Conservation (phyloP, 1,139 yeast species). For the Protomyces lactucae-debilis region DNA sequence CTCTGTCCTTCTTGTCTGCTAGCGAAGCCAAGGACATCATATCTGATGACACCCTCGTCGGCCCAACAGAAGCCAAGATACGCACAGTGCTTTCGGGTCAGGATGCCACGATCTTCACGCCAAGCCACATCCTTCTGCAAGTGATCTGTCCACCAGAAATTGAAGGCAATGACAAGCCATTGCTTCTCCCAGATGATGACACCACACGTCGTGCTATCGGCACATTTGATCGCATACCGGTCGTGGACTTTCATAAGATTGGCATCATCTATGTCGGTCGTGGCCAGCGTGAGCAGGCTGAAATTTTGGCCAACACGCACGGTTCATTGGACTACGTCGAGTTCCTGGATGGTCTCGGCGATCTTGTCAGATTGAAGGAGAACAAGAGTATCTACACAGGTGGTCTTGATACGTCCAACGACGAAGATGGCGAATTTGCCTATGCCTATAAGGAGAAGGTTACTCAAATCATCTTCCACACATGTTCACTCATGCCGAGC, state of each 20-base stretch:
- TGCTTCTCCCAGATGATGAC: conserved; percentile 48
- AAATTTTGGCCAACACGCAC: conserved; percentile 57
- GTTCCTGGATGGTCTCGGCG: conserved; percentile 58
- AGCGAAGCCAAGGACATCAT: conserved; percentile 13
- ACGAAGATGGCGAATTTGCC: conserved; percentile 71
- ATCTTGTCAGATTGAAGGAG: conserved; percentile 51
- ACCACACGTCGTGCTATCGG: conserved; percentile 55
- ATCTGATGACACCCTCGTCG: conserved; percentile 14
- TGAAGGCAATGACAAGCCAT: conserved; percentile 39
- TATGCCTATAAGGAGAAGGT: conserved; percentile 68
- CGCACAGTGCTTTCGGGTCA: conserved; percentile 17
- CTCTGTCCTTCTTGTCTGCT: conserved; percentile 9
- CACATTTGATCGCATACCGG: conserved; percentile 70
- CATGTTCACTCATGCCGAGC: conserved; percentile 71
- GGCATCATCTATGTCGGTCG: conserved; percentile 73
- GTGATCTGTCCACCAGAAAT: conserved; percentile 40
- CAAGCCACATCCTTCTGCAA: conserved; percentile 46
- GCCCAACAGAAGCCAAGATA: conserved; percentile 17
- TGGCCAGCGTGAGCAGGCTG: conserved; percentile 58
- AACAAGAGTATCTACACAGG: conserved; percentile 64
- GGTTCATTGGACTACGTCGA: conserved; percentile 63
- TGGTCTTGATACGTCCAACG: conserved; percentile 67
- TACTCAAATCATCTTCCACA: conserved; percentile 68
- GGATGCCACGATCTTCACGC: conserved; percentile 39
- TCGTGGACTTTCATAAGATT: conserved; percentile 70